Percentiles rank a stretch among this genome's conserved stretches.
Evolutionary conservation across 495 filamentous ascomycete genomes (phyloP).

Genomic region (Hyaloscypha variabilis): DNA sequence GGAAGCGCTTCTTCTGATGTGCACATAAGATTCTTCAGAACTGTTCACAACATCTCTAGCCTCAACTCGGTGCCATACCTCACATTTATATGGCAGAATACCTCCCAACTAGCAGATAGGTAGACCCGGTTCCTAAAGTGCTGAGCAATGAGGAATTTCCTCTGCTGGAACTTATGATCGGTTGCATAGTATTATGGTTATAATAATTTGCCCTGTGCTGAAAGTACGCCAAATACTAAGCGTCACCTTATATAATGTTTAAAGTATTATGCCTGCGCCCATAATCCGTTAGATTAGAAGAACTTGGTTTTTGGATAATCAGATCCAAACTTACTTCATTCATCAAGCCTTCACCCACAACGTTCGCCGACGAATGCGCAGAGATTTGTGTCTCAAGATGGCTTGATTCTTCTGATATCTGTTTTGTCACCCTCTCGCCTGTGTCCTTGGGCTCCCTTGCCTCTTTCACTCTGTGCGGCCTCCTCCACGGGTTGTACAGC

Average conservation of each 20-base stretch:
- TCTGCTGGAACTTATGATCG: too few relatives aligned
- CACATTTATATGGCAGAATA: too few relatives aligned
- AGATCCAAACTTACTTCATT: background rate
- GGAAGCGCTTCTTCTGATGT: too few relatives aligned
- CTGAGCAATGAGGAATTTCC: too few relatives aligned
- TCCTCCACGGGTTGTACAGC: background rate
- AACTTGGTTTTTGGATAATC: slow-evolving; percentile 6
- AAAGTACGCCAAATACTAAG: too few relatives aligned
- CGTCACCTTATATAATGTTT: background rate
- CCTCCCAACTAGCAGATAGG: too few relatives aligned
- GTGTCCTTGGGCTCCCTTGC: background rate
- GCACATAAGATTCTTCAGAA: too few relatives aligned
- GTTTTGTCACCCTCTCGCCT: background rate
- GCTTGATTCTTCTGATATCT: background rate
- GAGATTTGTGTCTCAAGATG: slow-evolving; percentile 1
- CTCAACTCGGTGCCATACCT: too few relatives aligned
- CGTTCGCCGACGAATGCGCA: background rate
- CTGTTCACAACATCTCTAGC: too few relatives aligned
- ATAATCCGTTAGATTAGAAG: background rate
- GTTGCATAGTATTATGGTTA: too few relatives aligned
- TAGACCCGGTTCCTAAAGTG: too few relatives aligned
- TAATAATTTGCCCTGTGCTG: too few relatives aligned
- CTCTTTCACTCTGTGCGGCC: background rate
- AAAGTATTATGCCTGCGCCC: background rate
- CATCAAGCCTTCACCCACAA: background rate